Conservation (phyloP, 305 asterid species). For the Fraxinus velutina region DNA sequence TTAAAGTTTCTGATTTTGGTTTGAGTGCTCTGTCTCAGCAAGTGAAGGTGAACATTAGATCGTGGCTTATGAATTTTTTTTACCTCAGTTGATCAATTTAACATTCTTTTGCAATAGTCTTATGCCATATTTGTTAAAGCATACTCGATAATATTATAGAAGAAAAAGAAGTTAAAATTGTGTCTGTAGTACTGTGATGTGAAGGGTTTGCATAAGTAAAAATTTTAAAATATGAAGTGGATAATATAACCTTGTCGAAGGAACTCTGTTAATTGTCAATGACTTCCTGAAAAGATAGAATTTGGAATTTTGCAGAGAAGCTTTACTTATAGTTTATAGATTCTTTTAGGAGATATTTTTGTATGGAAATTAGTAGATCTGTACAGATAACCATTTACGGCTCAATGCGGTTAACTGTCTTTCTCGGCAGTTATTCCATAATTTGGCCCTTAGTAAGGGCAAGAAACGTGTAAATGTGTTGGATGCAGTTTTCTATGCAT, state of each 20-base stretch:
- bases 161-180: neutral
- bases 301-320: neutral
- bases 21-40: slow-evolving; percentile 93
- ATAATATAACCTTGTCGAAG: neutral
- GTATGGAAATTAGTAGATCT: neutral
- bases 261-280: neutral
- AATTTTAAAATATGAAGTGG: neutral
- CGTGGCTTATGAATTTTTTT: neutral
- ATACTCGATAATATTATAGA: neutral
- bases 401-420: neutral
- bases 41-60: slow-evolving; percentile 62
- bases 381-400: neutral
- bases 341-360: neutral
- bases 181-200: neutral
- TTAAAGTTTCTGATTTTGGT: slow-evolving; percentile 91
- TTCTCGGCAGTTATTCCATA: neutral
- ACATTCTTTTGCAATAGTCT: neutral
- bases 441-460: neutral
- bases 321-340: neutral
- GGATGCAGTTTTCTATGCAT: neutral
- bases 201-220: neutral
- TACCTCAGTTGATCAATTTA: neutral
- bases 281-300: neutral
- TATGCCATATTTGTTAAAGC: neutral
- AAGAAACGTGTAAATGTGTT: neutral